A percentile compares a stretch with the other conserved stretches of the same genome.
These are phyloP conservation scores for Mycena chlorophos DNA, from an alignment of 768 basidiomycete genomes.

Conservation along the genomic window DNA sequence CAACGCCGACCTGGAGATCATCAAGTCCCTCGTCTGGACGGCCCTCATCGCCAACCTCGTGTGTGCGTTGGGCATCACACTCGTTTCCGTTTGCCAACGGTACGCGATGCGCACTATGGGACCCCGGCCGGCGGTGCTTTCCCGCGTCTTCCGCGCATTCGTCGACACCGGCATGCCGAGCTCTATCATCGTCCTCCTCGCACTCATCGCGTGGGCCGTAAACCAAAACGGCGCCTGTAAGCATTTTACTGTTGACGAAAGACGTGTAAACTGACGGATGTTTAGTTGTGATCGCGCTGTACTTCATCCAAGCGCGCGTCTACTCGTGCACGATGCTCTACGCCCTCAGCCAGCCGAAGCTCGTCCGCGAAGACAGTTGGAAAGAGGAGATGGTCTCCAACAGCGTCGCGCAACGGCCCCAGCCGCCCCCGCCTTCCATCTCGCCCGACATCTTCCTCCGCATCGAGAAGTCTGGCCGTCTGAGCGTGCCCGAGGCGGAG, in stretches of 20 bases:
- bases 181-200: constrained; percentile 11
- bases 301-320: constrained; percentile 16
- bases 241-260: not conserved
- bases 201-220: constrained; percentile 13
- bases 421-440: constrained; percentile 4
- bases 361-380: constrained; percentile 6
- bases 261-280: not conserved
- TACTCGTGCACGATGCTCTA: constrained; percentile 20
- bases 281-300: constrained; percentile 13
- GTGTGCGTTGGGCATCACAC: constrained; percentile 10
- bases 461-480: constrained; percentile 4
- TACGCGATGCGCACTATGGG: not conserved
- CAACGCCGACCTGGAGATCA: not conserved
- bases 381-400: constrained; percentile 7
- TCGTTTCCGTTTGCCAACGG: constrained; percentile 17
- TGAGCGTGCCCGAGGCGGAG: constrained; percentile 10
- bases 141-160: constrained; percentile 7
- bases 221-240: constrained; percentile 8
- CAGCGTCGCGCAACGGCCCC: constrained; percentile 3
- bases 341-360: constrained; percentile 2
- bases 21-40: not conserved
- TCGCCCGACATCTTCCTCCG: constrained; percentile 16
- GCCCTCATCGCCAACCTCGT: constrained; percentile 14
- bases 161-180: constrained; percentile 17
- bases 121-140: constrained; percentile 4